Evolutionary conservation across 139 green algal genomes (phyloP).

Genomic region (Trebouxia sp.): DNA sequence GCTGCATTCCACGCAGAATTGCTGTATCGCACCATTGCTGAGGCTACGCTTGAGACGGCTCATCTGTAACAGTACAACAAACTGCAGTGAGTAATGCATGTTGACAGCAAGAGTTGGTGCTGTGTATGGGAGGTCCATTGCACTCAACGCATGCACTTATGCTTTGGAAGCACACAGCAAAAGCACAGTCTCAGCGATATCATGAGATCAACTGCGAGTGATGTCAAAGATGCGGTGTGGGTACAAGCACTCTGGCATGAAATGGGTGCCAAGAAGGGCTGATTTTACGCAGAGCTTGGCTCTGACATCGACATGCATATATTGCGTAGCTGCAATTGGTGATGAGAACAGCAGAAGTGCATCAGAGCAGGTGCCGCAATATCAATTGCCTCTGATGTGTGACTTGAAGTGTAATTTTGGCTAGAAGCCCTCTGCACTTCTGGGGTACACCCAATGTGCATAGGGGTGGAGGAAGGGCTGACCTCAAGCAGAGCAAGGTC

Average conservation of each 20-base stretch:
- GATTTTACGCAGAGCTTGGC: too few species aligned
- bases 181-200: too few species aligned
- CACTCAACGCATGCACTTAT: too few species aligned
- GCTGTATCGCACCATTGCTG: slow-evolving; percentile 30
- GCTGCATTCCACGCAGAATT: slow-evolving; percentile 36
- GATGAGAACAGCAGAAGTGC: background rate
- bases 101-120: too few species aligned
- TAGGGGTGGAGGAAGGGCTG: background rate
- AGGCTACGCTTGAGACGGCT: background rate
- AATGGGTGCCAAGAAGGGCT: background rate
- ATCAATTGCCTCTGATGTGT: too few species aligned
- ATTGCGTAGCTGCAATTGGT: background rate
- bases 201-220: too few species aligned
- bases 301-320: too few species aligned
- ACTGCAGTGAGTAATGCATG: background rate
- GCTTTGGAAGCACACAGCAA: too few species aligned
- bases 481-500: slow-evolving; percentile 64
- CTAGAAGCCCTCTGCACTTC: background rate
- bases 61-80: background rate
- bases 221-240: too few species aligned
- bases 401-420: background rate
- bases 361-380: background rate
- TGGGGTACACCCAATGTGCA: background rate
- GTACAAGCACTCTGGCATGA: background rate
- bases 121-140: too few species aligned